A percentile compares a stretch with the other conserved stretches of the same genome.
These are phyloP conservation scores for Staphylotrichum tortipilum DNA, from an alignment of 495 filamentous ascomycete species.

Conservation along the genomic window DNA sequence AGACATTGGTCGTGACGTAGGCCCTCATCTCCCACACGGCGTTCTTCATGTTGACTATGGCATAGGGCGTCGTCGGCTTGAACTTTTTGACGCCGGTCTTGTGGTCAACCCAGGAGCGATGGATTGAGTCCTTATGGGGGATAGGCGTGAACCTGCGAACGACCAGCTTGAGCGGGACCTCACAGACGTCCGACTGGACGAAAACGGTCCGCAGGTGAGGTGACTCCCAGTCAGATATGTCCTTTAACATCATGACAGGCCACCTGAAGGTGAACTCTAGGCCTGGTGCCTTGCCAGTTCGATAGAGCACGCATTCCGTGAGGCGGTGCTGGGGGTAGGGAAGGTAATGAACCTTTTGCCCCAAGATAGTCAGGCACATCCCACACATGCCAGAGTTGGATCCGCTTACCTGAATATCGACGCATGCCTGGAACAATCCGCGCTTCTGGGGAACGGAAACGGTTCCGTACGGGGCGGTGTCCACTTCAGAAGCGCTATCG, in stretches of 20 bases:
- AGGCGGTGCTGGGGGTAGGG: conserved; percentile 17
- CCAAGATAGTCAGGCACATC: conserved; percentile 11
- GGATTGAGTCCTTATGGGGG: conserved; percentile 9
- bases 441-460: background rate
- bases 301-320: conserved; percentile 12
- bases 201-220: conserved; percentile 8
- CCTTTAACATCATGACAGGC: conserved; percentile 17
- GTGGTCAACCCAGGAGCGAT: conserved; percentile 15
- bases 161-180: conserved; percentile 11
- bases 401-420: conserved; percentile 11
- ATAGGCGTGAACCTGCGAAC: conserved; percentile 17
- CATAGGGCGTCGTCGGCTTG: conserved; percentile 12
- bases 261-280: conserved; percentile 16
- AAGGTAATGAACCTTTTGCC: conserved; percentile 9
- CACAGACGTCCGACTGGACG: conserved; percentile 14
- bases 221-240: conserved; percentile 13
- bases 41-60: conserved; percentile 14
- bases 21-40: conserved; percentile 6
- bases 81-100: conserved; percentile 8
- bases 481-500: background rate
- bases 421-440: conserved; percentile 2
- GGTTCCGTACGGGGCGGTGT: background rate
- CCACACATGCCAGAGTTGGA: conserved; percentile 7
- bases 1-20: conserved; percentile 8
- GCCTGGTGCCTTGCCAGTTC: conserved; percentile 12